phyloP scores from a whole-genome alignment of 1,284 basidiomycete species.

The Pascua guehoae region DNA sequence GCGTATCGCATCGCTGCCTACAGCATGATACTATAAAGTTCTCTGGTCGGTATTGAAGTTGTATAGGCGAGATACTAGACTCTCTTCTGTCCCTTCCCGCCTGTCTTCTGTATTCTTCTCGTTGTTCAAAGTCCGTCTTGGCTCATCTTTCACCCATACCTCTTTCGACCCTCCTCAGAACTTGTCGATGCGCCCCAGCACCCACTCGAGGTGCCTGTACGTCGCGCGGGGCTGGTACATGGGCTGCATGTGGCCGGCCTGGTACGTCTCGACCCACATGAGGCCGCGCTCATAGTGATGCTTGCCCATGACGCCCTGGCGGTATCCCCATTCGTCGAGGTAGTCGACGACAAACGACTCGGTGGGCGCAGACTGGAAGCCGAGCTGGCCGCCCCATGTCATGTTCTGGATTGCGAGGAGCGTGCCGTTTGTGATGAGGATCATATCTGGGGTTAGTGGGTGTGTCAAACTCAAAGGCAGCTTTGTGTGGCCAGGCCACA shows the following conservation, averaged over 20 bases:
- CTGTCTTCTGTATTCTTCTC: no score
- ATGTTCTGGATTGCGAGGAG: constrained; percentile 39
- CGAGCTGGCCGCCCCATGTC: constrained; percentile 34
- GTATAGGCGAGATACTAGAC: no score
- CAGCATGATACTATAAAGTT: no score
- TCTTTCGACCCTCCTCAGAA: background rate
- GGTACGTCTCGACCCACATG: constrained; percentile 22
- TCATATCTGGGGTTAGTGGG: constrained; percentile 31
- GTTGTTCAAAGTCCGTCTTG: no score
- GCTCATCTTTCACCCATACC: no score
- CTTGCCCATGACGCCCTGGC: constrained; percentile 23
- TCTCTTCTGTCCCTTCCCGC: no score
- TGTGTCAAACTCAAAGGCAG: constrained; percentile 4
- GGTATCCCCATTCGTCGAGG: constrained; percentile 1
- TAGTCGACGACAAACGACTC: constrained; percentile 9
- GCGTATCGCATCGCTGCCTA: no score
- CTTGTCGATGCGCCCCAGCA: constrained; percentile 20
- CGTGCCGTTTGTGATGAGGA: constrained; percentile 15
- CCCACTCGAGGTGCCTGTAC: constrained; percentile 21
- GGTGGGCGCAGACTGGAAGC: constrained; percentile 21
- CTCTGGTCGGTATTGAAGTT: no score
- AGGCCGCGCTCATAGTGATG: constrained; percentile 26
- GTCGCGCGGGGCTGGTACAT: constrained; percentile 18
- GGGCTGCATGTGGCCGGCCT: constrained; percentile 24
- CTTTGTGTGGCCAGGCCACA: no score